Evolutionary conservation across 1,284 basidiomycete species (phyloP), one percentile per base, ranked within the genome.

Genomic region (Fomitiporia mediterranea): DNA sequence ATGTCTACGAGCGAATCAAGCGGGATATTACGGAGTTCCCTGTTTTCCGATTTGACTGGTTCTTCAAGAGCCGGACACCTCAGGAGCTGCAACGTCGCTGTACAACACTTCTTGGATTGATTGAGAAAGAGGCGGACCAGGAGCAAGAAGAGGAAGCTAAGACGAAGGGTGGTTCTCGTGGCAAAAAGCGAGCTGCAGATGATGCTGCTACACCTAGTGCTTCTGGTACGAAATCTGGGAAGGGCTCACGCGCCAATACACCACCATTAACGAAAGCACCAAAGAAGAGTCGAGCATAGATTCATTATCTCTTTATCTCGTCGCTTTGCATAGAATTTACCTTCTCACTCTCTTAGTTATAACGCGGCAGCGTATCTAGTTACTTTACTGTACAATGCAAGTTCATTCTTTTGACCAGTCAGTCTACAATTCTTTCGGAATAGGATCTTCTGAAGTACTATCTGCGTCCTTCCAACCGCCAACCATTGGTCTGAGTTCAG

Each of bases 1-100:
- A 98, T 66, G 89, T 94, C 37, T 98, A 94, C 68, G 96, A 99
- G 67, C 76, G 86, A 51, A 98, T 99, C 74, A 98, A 98, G 79
- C 85, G 88, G 71, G 96, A 99, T 72, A 93, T 99, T 58, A 88
- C 87, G 38, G 92, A 95, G 70, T 96, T 94, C 72, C 93, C 94
- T 0, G 88, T 94, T n/a, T 99, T 99, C 75, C 78, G 94, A 52
- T 97, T 98, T 65, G 94, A 98, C 68, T 98, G 95, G 95, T 99
- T 98, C 77, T 93, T 99, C 80, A 98, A 98, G 77, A 92, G 89
- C 61, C 77, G 97, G 52, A 94, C 91, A 23, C 87, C 93, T 8
- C 86, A 92, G 66, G 97, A 99, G 74, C 75, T 99, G 59, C 85
- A 89, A 63, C 77, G 96, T 63, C 75, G 97, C 54, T 98, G 94